Evolutionary conservation across 495 filamentous ascomycete species (phyloP).

Genomic region (Neurospora intermedia): DNA sequence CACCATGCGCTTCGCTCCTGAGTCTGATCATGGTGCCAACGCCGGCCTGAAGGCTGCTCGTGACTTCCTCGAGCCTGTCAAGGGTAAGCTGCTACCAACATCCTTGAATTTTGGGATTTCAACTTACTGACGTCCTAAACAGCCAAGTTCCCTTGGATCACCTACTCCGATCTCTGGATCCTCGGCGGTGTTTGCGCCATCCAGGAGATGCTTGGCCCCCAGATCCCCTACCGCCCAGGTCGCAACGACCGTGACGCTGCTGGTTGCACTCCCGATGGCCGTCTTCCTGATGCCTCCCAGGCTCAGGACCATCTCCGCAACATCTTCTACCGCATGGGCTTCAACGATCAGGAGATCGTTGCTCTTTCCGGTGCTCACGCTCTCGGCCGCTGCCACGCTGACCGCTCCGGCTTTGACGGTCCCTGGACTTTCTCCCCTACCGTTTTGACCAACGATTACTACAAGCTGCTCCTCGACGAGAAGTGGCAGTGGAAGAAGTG

Average conservation of each 20-base stretch:
- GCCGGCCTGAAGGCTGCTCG: conserved; percentile 80
- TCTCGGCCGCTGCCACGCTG: conserved; percentile 81
- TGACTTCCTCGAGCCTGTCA: conserved; percentile 86
- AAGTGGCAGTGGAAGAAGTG: conserved; percentile 92
- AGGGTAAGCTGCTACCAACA: conserved; percentile 43
- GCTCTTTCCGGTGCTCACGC: conserved; percentile 86
- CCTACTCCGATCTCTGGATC: conserved; percentile 94
- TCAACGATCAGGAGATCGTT: conserved; percentile 94
- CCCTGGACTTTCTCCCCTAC: conserved; percentile 97
- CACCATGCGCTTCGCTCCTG: conserved; percentile 94
- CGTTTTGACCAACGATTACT: conserved; percentile 90
- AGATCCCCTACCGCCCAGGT: conserved; percentile 83
- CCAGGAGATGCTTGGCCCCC: conserved; percentile 90
- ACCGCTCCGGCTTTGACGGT: conserved; percentile 80
- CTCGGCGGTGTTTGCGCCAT: conserved; percentile 75
- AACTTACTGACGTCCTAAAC: conserved; percentile 23
- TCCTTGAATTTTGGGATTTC: not conserved
- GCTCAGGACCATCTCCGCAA: conserved; percentile 73
- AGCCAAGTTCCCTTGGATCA: conserved; percentile 89
- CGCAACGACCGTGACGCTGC: conserved; percentile 72
- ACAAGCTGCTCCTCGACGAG: conserved; percentile 74
- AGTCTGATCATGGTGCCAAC: conserved; percentile 87
- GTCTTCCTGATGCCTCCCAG: conserved; percentile 82
- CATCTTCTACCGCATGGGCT: conserved; percentile 96
- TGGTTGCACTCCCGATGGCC: conserved; percentile 88